Evolutionary conservation across 352 stramenopile species (phyloP).

Genomic region (Globisporangium paroecandrum): DNA sequence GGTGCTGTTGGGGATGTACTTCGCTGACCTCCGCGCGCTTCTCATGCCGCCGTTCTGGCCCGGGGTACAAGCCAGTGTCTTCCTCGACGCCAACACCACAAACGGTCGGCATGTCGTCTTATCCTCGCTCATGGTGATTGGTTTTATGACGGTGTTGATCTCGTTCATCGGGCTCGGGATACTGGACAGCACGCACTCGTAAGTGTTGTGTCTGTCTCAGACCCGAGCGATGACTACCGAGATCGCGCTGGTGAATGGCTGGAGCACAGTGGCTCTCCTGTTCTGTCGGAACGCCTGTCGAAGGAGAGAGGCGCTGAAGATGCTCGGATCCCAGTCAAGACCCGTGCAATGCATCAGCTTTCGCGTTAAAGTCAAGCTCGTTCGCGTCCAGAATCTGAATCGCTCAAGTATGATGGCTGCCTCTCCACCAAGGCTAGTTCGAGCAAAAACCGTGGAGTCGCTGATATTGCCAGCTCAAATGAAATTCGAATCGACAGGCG

Average conservation of each 20-base stretch:
- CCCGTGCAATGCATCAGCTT: slow-evolving; percentile 5
- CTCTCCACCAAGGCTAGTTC: background rate
- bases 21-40: slow-evolving; percentile 14
- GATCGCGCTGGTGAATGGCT: slow-evolving; percentile 5
- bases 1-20: slow-evolving; percentile 11
- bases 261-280: background rate
- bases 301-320: background rate
- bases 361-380: slow-evolving; percentile 3
- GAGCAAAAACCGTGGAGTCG: background rate
- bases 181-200: background rate
- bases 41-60: slow-evolving; percentile 16
- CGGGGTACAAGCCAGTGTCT: slow-evolving; percentile 17
- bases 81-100: slow-evolving; percentile 24
- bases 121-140: background rate
- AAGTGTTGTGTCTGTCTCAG: background rate
- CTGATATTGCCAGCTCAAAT: background rate
- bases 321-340: background rate
- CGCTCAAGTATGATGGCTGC: background rate
- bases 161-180: background rate
- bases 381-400: background rate
- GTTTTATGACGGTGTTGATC: background rate
- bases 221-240: background rate
- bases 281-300: slow-evolving; percentile 7
- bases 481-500: background rate
- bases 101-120: background rate